Evolutionary conservation across 805 yeast species (phyloP).

Genomic region (Schwanniomyces yamadae): DNA sequence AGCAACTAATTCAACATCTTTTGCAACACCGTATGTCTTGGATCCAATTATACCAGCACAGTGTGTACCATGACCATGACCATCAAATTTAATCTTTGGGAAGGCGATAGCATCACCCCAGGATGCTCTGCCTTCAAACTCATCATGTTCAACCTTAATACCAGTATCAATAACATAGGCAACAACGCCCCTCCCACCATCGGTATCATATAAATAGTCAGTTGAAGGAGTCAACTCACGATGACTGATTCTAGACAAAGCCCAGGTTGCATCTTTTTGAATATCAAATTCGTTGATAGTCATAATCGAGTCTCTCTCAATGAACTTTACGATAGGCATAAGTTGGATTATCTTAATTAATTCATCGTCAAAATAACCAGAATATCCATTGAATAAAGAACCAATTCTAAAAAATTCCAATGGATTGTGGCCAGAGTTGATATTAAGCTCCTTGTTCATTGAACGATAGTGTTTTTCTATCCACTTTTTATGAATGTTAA

Average conservation of each 20-base stretch:
- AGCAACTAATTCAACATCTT: constrained; percentile 44
- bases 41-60: constrained; percentile 90
- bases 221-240: constrained; percentile 25
- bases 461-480: constrained; percentile 38
- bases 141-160: constrained; percentile 57
- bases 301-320: constrained; percentile 46
- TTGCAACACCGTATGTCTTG: constrained; percentile 77
- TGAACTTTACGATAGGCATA: constrained; percentile 20
- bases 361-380: constrained; percentile 61
- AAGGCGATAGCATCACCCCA: constrained; percentile 47
- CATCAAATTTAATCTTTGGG: constrained; percentile 47
- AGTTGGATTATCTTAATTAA: constrained; percentile 12
- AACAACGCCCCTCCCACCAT: constrained; percentile 50
- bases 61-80: constrained; percentile 90
- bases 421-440: constrained; percentile 32
- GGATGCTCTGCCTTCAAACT: constrained; percentile 59
- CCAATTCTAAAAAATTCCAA: constrained; percentile 58
- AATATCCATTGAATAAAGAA: constrained; percentile 65
- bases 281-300: constrained; percentile 28
- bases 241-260: constrained; percentile 38
- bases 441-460: constrained; percentile 5
- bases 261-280: constrained; percentile 43
- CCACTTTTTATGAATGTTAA: constrained; percentile 63
- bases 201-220: constrained; percentile 35
- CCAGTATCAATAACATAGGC: constrained; percentile 89